Percentiles rank a stretch among this genome's conserved stretches.
Evolutionary conservation across 2,329 filamentous ascomycete genomes (phyloP).

Genomic region (Sporothrix schenckii): DNA sequence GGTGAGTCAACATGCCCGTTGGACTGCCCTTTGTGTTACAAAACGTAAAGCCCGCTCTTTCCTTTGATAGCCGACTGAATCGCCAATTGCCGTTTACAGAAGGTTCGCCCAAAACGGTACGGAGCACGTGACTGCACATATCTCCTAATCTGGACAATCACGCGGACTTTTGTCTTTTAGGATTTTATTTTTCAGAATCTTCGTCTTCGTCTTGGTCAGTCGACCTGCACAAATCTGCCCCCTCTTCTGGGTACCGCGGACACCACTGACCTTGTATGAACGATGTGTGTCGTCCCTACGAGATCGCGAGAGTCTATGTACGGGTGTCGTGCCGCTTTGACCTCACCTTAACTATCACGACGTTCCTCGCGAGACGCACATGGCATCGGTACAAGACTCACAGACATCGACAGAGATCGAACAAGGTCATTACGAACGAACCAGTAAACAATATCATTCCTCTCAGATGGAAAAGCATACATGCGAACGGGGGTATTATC

Average conservation of each 20-base stretch:
- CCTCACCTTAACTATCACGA: no score
- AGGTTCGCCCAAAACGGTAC: background rate
- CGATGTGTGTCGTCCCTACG: background rate
- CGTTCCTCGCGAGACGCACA: background rate
- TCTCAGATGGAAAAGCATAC: conserved; percentile 5
- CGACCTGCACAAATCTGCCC: background rate
- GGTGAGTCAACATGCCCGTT: conserved; percentile 20
- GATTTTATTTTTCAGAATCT: background rate
- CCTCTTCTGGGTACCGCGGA: background rate
- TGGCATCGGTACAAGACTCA: background rate
- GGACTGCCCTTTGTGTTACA: background rate
- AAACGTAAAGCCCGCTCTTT: background rate
- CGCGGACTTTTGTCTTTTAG: background rate
- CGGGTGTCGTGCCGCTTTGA: no score
- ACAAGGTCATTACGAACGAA: background rate
- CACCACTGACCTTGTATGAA: no score
- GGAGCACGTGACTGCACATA: conserved; percentile 19
- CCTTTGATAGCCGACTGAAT: background rate
- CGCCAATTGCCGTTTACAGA: conserved; percentile 9
- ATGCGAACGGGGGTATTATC: conserved; percentile 26
- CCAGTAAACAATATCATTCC: conserved; percentile 22
- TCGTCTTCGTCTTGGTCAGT: background rate
- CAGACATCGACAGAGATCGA: background rate
- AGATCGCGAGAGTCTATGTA: background rate
- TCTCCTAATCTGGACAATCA: conserved; percentile 17